These are phyloP conservation scores for Sequoiadendron giganteum DNA, from an alignment of 75 land plant species.

Conservation along the genomic window DNA sequence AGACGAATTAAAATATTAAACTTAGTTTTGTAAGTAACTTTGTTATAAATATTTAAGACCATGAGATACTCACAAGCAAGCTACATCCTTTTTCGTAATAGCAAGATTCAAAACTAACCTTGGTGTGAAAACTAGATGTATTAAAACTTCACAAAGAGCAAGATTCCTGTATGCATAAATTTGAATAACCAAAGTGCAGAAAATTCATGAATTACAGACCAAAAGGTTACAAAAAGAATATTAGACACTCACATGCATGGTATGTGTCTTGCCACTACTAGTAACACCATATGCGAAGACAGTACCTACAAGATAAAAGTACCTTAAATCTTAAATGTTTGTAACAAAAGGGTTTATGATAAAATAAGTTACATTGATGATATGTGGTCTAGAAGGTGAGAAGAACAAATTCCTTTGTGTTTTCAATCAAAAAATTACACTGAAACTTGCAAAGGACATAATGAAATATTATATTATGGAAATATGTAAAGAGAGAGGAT, in stretches of 20 bases:
- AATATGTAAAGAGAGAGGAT: neutral
- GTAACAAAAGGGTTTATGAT: neutral
- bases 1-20: neutral
- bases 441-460: neutral
- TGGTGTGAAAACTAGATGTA: neutral
- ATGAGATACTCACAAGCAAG: neutral
- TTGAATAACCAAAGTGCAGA: neutral
- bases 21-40: neutral
- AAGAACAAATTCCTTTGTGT: neutral
- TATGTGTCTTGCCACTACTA: conserved; percentile 91
- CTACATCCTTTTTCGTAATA: neutral
- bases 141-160: neutral
- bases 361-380: neutral
- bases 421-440: neutral
- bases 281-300: conserved; percentile 97
- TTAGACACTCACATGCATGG: conserved; percentile 83
- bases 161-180: neutral
- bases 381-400: neutral
- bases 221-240: neutral
- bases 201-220: neutral
- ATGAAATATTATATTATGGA: neutral
- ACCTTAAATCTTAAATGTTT: neutral
- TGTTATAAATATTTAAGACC: neutral
- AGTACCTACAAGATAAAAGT: conserved; percentile 48
- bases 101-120: neutral